These are phyloP conservation scores for Leptographium procerum DNA, from an alignment of 2,329 filamentous ascomycete genomes.

Conservation along the genomic window DNA sequence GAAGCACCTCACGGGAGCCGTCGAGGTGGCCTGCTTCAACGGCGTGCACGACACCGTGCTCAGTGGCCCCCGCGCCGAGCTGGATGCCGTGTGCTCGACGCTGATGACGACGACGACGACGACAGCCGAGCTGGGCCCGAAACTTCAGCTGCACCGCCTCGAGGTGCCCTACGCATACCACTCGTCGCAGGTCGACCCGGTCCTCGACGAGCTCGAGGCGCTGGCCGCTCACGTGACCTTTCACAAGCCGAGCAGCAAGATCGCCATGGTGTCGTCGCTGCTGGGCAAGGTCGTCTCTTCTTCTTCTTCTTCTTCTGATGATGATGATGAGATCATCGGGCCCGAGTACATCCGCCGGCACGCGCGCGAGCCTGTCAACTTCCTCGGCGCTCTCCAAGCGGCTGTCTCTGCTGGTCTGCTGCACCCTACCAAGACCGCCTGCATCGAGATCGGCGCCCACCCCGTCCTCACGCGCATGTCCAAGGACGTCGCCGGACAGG, in stretches of 20 bases:
- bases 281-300: conserved; percentile 42
- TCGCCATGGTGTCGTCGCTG: conserved; percentile 59
- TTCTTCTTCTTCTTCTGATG: too few relatives aligned
- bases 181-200: conserved; percentile 40
- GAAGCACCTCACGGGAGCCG: conserved; percentile 9
- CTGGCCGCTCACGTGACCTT: conserved; percentile 28
- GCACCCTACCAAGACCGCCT: conserved; percentile 52
- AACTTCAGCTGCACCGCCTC: conserved; percentile 32
- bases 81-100: conserved; percentile 21
- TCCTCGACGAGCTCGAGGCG: conserved; percentile 45
- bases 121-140: conserved; percentile 28
- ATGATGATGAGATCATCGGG: conserved; percentile 36
- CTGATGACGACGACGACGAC: not conserved
- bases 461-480: conserved; percentile 59
- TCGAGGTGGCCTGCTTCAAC: conserved; percentile 37
- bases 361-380: conserved; percentile 58
- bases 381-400: conserved; percentile 54
- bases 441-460: conserved; percentile 65
- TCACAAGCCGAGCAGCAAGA: conserved; percentile 30
- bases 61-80: conserved; percentile 36
- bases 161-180: conserved; percentile 44
- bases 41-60: too few relatives aligned
- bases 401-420: too few relatives aligned
- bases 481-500: conserved; percentile 47
- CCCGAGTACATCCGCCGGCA: conserved; percentile 52